A percentile compares a stretch with the other conserved stretches of the same genome.
Evolutionary conservation across 495 filamentous ascomycete species (phyloP).

Genomic region (Talaromyces ruber): DNA sequence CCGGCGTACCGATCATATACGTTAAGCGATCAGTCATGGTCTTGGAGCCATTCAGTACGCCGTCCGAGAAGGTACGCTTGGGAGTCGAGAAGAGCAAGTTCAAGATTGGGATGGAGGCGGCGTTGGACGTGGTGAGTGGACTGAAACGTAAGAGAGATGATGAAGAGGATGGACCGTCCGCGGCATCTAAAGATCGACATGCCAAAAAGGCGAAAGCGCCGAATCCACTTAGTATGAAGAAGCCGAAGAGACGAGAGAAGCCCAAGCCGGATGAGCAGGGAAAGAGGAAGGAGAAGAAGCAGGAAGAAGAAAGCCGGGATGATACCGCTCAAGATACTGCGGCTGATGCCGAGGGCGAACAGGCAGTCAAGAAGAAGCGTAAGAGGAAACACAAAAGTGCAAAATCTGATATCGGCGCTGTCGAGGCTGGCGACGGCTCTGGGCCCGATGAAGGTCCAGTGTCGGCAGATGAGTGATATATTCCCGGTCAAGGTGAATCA

Average conservation of each 20-base stretch:
- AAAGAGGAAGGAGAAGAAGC: constrained; percentile 9
- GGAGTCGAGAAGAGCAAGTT: constrained; percentile 70
- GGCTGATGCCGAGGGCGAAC: constrained; percentile 14
- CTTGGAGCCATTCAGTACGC: constrained; percentile 74
- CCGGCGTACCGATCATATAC: constrained; percentile 74
- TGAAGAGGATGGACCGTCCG: constrained; percentile 24
- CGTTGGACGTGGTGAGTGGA: constrained; percentile 25
- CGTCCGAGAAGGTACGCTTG: constrained; percentile 52
- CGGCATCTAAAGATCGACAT: constrained; percentile 45
- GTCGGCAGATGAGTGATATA: background rate
- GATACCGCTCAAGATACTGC: constrained; percentile 11
- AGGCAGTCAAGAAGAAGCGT: constrained; percentile 21
- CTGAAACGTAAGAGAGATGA: constrained; percentile 30
- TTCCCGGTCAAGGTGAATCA: background rate
- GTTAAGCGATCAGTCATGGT: constrained; percentile 83
- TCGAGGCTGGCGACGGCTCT: background rate
- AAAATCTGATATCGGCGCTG: constrained; percentile 3
- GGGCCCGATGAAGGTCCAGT: background rate
- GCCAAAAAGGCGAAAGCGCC: constrained; percentile 70
- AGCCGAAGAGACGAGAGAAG: constrained; percentile 51
- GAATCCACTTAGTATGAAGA: constrained; percentile 87
- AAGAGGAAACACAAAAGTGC: constrained; percentile 37
- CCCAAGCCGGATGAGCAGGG: constrained; percentile 9
- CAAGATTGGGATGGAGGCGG: constrained; percentile 54
- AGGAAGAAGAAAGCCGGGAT: constrained; percentile 16